Base-by-base conservation (phyloP, 2,329 filamentous ascomycete species). In the Beauveria sp. region DNA sequence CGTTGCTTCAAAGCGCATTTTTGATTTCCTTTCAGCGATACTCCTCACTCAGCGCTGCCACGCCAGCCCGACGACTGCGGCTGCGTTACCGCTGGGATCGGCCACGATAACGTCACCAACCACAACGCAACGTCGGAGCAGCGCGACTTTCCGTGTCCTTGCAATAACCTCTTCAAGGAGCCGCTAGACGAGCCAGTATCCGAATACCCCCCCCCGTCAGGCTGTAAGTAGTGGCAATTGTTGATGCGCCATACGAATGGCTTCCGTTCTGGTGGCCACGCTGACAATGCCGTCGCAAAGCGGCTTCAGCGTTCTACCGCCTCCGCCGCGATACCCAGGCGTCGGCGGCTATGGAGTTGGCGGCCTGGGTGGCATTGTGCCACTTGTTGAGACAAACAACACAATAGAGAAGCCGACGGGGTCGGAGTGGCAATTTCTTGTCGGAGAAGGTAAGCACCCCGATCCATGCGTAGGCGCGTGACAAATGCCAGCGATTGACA, bases 331-430 rank as follows among this genome's bases (percentile, higher is more conserved):
- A 73, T 97, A 96, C 79, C 88, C 90, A 61, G 84, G 85, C 66
- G 83, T 85, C 70, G 81, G 84, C 69, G 85, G 87, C 65, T 89
- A 90, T 77, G 87, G 88, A 67, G 84, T 84, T 65, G 82, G 87
- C 59, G 85, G 85, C 66, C 83, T 86, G 69, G 86, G 86, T 64
- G 82, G 87, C 72, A 80, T 85, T 56, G 80, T 85, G 43, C 88
- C 89, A 43, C 84, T 96, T 73, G 88, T 96, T 70, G 94, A 99
- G 81, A 97, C 93, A 59, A 96, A 94, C 75, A 99, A 97, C 72
- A 88, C 86, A 44, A 79, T 99, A 64, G 85, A 84, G 61, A 89
- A 90, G 68, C 93, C 91, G 26, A 85, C 86, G 41, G 90, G 90
- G 5, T 84, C 90, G 26, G 92, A 96, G 68, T 91, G 91, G 75